These are phyloP conservation scores for Thuja plicata DNA, from an alignment of 83 land plant genomes.

Conservation along the genomic window DNA sequence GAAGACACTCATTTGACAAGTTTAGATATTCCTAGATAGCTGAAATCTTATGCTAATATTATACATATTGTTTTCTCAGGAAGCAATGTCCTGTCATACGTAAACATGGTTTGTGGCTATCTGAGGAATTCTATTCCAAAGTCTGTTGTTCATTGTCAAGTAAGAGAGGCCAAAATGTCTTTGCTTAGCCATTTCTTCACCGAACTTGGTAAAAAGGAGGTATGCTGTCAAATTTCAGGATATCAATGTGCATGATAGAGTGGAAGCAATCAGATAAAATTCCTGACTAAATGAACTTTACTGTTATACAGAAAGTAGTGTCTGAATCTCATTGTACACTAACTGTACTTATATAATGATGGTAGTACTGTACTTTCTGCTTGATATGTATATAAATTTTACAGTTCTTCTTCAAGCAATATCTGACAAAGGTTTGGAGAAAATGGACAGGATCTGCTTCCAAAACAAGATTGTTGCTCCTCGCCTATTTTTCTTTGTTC, in stretches of 20 bases:
- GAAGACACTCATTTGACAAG: background rate
- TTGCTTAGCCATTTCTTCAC: conserved; percentile 76
- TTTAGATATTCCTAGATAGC: background rate
- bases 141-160: conserved; percentile 87
- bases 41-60: background rate
- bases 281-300: background rate
- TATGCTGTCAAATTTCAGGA: conserved; percentile 17
- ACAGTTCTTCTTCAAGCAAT: background rate
- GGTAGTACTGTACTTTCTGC: background rate
- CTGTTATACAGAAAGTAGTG: background rate
- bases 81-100: conserved; percentile 61
- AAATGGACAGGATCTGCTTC: background rate
- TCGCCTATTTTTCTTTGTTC: background rate
- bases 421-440: background rate
- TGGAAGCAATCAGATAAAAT: conserved; percentile 2
- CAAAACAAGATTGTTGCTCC: background rate
- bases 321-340: background rate
- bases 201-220: conserved; percentile 74
- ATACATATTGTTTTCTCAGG: conserved; percentile 27
- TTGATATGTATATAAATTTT: background rate
- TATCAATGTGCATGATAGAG: background rate
- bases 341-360: background rate
- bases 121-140: conserved; percentile 77
- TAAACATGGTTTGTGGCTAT: conserved; percentile 65
- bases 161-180: conserved; percentile 75